Evolutionary conservation across 2,329 filamentous ascomycete genomes (phyloP), one percentile per base, ranked within the genome.

Genomic region (Zymoseptoria brevis): DNA sequence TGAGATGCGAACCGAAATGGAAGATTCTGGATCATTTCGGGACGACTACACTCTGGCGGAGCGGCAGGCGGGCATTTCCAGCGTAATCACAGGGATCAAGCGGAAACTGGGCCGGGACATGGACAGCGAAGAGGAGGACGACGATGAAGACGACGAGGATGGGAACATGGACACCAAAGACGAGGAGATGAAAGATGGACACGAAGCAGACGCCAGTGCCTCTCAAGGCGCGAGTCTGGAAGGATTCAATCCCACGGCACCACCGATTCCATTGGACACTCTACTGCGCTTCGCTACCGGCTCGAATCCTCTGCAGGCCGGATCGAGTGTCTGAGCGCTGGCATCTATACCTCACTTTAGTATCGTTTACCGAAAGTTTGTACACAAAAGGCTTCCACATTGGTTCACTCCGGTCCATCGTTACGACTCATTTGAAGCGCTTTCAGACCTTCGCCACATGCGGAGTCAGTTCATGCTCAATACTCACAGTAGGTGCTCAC

Each of bases 11-110:
- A 53, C 52, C 5, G 58, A 57, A 8, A 57, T 68, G 53, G 57
- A 57, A 9, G 56, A 59, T 7, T 67, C 64, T 24, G 64, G 51
- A n/a, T 77, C 84, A 64, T 82, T 79, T 67, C 76, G 77, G n/a
- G 86, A 88, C 58, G 80, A 86, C 58, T 94, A 85, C 71, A 93
- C 88, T 1, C 77, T 83, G 3, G 86, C 87, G 67, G 90, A 94
- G 76, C 80, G 82, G 55, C 83, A 82, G 60, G 69, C 72, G 60
- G 89, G 89, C 6, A 73, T 87, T 9, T 82, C 88, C 68, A 87
- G 84, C 66, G 87, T 92, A 52, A 80, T 85, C 45, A 93, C 89
- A 0, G 89, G 89, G 0, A 72, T 94, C 69, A 80, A 74, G 69
- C 80, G 83, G 65, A 78, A 74, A 58, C 67, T 81, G 24, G 81